Conservation (phyloP, 371 early-diverging fungal genomes). For the Enterospora canceri region DNA sequence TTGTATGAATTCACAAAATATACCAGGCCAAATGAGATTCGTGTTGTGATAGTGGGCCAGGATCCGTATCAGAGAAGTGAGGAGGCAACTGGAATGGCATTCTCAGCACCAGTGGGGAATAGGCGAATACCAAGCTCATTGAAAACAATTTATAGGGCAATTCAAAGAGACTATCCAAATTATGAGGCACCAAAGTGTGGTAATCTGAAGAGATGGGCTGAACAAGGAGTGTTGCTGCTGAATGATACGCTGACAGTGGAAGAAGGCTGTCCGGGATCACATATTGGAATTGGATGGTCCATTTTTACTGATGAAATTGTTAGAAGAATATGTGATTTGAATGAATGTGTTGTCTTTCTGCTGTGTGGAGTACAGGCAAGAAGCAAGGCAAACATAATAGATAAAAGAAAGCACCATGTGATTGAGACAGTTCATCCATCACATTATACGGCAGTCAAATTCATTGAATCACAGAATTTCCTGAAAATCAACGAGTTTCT, state of each 20-base stretch:
- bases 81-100: slow-evolving; percentile 72
- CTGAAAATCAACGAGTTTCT: slow-evolving; percentile 77
- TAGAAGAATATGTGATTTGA: slow-evolving; percentile 60
- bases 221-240: slow-evolving; percentile 79
- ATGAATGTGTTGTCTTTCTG: slow-evolving; percentile 70
- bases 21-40: slow-evolving; percentile 39
- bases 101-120: slow-evolving; percentile 62
- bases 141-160: slow-evolving; percentile 73
- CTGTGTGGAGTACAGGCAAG: slow-evolving; percentile 82
- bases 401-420: slow-evolving; percentile 64
- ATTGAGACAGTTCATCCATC: slow-evolving; percentile 78
- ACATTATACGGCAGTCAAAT: slow-evolving; percentile 72
- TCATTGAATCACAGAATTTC: slow-evolving; percentile 75
- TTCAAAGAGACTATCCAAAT: slow-evolving; percentile 56
- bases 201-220: slow-evolving; percentile 66
- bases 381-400: slow-evolving; percentile 59
- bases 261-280: slow-evolving; percentile 68
- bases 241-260: slow-evolving; percentile 81
- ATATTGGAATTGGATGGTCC: slow-evolving; percentile 76
- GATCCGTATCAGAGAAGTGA: slow-evolving; percentile 83
- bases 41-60: slow-evolving; percentile 54
- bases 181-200: slow-evolving; percentile 56
- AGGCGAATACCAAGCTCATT: slow-evolving; percentile 68
- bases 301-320: slow-evolving; percentile 74
- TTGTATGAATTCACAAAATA: slow-evolving; percentile 45